Base-by-base conservation (phyloP, 257 asterid genomes). In the Rehmannia glutinosa region DNA sequence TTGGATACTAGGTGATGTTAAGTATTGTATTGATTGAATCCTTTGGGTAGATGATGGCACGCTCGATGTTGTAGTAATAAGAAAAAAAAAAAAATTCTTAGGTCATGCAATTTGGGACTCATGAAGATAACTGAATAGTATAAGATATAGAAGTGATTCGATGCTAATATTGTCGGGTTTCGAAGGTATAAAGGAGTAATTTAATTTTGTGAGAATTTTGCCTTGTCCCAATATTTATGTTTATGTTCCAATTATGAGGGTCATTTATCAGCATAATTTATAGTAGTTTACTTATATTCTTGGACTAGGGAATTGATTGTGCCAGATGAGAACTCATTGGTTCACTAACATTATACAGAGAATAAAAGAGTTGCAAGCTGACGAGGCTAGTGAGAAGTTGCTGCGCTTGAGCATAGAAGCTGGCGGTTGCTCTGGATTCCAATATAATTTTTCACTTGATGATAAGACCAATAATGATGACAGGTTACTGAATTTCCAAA, bases 341-440 rank as follows among this genome's bases (percentile, higher is more conserved):
- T 36, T 42, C 8, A 13, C 27, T 70, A 20, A 43, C 54, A 5
- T 57, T 23, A 12, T 70, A 3, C 79, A 94, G 99, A 82, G 89
- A 82, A 81, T 94, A 77, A 91, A 85, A 72, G 97, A 88, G 74
- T 71, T 94, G 86, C 96, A 94, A 77, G 83, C 82, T 51, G 84
- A 73, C 12, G 96, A 91, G 75, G 76, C 82, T 35, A 64, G 71
- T 65, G 70, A 66, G 64, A 94, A 85, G 81, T 75, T 91, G 84
- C 78, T 94, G 45, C 94, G 99, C 13, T 80, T 91, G 87, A 84
- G 97, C 78, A 84, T 94, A 59, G 97, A 88, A 80, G 91, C 99
- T n/a, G 99, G 97, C 1, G 97, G 99, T 11, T 94, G 99, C 84
- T 93, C 97, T 3, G 97, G 99, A 17, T 93, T 90, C 83, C 97